Conservation (phyloP, 2,329 filamentous ascomycete genomes). For the Talaromyces sp. region DNA sequence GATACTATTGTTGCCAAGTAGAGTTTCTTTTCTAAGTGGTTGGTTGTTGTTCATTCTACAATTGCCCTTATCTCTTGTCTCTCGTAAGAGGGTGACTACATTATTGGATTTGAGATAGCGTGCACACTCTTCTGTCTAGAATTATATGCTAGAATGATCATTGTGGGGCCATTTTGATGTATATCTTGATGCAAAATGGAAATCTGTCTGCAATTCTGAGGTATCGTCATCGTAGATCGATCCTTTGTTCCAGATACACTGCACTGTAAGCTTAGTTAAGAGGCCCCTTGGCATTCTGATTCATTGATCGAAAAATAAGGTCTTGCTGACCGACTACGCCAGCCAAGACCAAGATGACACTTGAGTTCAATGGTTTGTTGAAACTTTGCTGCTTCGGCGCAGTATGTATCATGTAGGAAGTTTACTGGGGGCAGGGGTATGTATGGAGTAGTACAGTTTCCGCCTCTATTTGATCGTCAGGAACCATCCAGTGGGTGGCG, state of each 20-base stretch:
- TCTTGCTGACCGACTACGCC: background rate
- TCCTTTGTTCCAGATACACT: too few species aligned
- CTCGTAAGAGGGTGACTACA: too few species aligned
- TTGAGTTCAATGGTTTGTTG: slow-evolving; percentile 1
- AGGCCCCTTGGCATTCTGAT: background rate
- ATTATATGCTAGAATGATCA: too few species aligned
- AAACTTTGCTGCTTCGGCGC: background rate
- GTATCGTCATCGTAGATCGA: background rate
- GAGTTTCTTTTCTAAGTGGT: background rate
- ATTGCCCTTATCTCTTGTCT: too few species aligned
- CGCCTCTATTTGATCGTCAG: background rate
- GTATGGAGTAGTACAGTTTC: too few species aligned
- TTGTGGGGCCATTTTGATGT: too few species aligned
- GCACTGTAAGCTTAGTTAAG: background rate
- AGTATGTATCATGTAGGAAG: background rate
- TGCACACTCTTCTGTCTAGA: too few species aligned
- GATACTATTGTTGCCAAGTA: slow-evolving; percentile 12
- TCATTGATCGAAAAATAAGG: background rate
- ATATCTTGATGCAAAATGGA: too few species aligned
- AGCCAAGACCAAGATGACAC: slow-evolving; percentile 1
- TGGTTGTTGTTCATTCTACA: background rate
- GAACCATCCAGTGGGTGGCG: background rate
- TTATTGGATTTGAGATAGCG: too few species aligned
- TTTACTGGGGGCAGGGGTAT: background rate
- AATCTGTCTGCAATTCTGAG: background rate